phyloP scores from a whole-genome alignment of 192 early-diverging fungal species.

The Ambispora gerdemannii region DNA sequence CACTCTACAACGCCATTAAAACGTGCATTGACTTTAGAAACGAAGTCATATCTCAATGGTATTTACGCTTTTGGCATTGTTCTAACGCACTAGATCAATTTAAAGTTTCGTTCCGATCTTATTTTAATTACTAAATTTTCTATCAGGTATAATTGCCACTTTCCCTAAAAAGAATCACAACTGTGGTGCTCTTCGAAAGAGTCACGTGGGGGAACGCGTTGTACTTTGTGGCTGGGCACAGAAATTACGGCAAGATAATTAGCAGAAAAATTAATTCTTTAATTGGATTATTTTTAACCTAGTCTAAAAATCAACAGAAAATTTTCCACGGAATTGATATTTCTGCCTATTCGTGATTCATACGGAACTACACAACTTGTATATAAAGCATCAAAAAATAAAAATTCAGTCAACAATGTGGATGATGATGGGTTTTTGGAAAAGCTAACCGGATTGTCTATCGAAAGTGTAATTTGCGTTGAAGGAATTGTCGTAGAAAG shows the following conservation, averaged over 20 bases:
- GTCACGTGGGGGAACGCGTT: conserved; percentile 61
- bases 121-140: no score
- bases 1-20: no score
- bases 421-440: no score
- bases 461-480: conserved; percentile 72
- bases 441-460: conserved; percentile 51
- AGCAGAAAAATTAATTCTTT: background rate
- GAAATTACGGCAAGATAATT: conserved; percentile 44
- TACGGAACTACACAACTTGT: conserved; percentile 77
- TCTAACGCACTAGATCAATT: no score
- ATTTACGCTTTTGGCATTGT: no score
- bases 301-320: conserved; percentile 39
- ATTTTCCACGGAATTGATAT: conserved; percentile 68
- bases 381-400: conserved; percentile 34
- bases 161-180: conserved; percentile 64
- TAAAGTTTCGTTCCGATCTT: no score
- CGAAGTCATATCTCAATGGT: no score
- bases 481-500: conserved; percentile 62
- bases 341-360: conserved; percentile 76
- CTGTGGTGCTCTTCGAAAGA: conserved; percentile 66
- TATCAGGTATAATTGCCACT: background rate
- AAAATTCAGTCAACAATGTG: background rate
- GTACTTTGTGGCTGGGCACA: conserved; percentile 77
- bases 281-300: background rate
- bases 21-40: no score